Percentiles rank a stretch among this genome's conserved stretches.
Conservation (phyloP, 1,139 yeast genomes). For the Hemisphaericaspora xylofermentans region DNA sequence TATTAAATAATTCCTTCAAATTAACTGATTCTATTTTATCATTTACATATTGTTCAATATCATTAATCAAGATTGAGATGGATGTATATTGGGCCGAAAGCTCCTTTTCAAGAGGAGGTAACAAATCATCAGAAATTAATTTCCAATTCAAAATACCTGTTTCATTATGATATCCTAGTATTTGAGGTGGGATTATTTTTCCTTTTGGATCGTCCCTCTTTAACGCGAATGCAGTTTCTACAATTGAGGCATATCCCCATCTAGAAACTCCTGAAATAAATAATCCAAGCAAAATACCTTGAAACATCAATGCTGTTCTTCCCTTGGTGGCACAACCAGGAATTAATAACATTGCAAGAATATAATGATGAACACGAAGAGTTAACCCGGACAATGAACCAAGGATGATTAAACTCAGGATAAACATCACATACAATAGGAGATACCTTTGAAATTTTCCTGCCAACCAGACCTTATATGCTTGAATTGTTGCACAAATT, state of each 20-base stretch:
- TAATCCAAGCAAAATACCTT: slow-evolving; percentile 81
- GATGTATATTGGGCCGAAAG: slow-evolving; percentile 34
- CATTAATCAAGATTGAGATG: slow-evolving; percentile 69
- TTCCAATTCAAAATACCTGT: slow-evolving; percentile 39
- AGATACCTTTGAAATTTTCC: slow-evolving; percentile 68
- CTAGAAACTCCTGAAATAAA: slow-evolving; percentile 82
- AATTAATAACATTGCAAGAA: slow-evolving; percentile 70
- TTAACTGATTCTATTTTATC: slow-evolving; percentile 37
- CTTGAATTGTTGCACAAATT: slow-evolving; percentile 67
- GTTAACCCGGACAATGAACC: slow-evolving; percentile 66
- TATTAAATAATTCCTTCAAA: slow-evolving; percentile 36
- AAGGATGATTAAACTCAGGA: slow-evolving; percentile 46
- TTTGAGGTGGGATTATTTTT: slow-evolving; percentile 50
- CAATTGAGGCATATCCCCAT: slow-evolving; percentile 92
- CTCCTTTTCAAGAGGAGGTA: slow-evolving; percentile 10
- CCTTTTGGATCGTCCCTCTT: slow-evolving; percentile 77
- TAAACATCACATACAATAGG: slow-evolving; percentile 48
- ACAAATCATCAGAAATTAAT: slow-evolving; percentile 9
- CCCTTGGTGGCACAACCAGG: slow-evolving; percentile 90
- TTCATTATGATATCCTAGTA: slow-evolving; percentile 27
- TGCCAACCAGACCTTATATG: slow-evolving; percentile 74
- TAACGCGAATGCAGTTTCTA: slow-evolving; percentile 70
- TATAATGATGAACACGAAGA: slow-evolving; percentile 85
- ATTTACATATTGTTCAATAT: slow-evolving; percentile 74
- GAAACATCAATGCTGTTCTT: slow-evolving; percentile 65